These are phyloP conservation scores for Sphaceloma murrayae DNA, from an alignment of 2,329 filamentous ascomycete genomes.

Conservation along the genomic window DNA sequence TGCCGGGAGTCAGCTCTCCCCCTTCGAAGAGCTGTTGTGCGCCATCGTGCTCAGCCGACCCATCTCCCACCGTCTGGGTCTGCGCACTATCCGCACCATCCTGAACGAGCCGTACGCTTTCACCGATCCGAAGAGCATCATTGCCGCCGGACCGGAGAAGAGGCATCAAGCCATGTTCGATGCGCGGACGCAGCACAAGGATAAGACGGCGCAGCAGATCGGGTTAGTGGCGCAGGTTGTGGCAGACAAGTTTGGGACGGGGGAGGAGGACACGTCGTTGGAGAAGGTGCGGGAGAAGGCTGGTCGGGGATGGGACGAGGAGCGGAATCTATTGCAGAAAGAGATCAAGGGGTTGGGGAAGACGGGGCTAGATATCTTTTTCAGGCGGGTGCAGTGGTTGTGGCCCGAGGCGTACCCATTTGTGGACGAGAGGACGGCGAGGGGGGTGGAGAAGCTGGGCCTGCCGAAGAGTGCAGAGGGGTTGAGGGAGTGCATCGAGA, in stretches of 20 bases:
- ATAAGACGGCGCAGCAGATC: constrained; percentile 37
- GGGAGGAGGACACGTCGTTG: constrained; percentile 27
- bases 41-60: constrained; percentile 38
- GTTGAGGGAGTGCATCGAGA: constrained; percentile 29
- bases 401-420: constrained; percentile 34
- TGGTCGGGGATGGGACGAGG: constrained; percentile 24
- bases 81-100: constrained; percentile 36
- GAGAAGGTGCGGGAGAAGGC: constrained; percentile 28
- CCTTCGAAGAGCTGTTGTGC: constrained; percentile 38
- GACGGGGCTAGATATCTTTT: constrained; percentile 36
- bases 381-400: constrained; percentile 33
- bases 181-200: constrained; percentile 38
- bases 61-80: constrained; percentile 36
- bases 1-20: constrained; percentile 27
- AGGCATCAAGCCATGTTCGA: constrained; percentile 33
- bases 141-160: constrained; percentile 32
- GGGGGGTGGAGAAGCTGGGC: constrained; percentile 30
- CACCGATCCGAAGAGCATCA: constrained; percentile 28
- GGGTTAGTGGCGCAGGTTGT: constrained; percentile 28
- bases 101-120: constrained; percentile 37
- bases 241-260: constrained; percentile 26
- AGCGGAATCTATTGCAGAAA: constrained; percentile 27
- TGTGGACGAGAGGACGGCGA: constrained; percentile 30
- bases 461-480: constrained; percentile 30
- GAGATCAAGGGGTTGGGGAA: constrained; percentile 35